phyloP scores from a whole-genome alignment of 2,329 filamentous ascomycete species.

The Coleophoma eucalyptorum region DNA sequence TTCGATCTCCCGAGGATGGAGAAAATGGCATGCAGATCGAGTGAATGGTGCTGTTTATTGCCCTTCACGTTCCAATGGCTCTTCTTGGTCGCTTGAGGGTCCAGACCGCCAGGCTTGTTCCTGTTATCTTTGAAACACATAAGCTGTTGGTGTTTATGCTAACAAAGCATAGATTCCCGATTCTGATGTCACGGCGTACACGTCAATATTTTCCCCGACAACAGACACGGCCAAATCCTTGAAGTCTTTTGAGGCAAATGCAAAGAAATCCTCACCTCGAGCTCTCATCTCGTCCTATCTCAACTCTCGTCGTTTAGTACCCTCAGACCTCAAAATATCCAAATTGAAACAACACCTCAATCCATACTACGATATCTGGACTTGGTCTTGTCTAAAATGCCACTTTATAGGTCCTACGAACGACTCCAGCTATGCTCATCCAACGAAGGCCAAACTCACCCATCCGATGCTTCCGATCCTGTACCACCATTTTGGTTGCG shows the following conservation, averaged over 20 bases:
- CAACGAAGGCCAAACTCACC: slow-evolving; percentile 47
- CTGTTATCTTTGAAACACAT: no score
- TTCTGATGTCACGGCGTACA: slow-evolving; percentile 63
- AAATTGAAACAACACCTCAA: slow-evolving; percentile 47
- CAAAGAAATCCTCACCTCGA: slow-evolving; percentile 60
- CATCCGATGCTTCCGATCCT: slow-evolving; percentile 70
- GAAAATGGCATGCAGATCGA: no score
- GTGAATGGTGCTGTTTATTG: no score
- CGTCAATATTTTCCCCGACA: slow-evolving; percentile 58
- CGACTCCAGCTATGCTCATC: slow-evolving; percentile 34
- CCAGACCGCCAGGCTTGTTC: no score
- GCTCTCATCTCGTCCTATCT: slow-evolving; percentile 53
- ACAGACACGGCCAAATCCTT: slow-evolving; percentile 59
- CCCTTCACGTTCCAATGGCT: no score
- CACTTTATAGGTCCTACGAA: slow-evolving; percentile 63
- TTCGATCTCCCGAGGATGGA: no score
- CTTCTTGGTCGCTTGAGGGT: no score
- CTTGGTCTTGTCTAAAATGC: slow-evolving; percentile 54
- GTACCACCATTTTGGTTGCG: slow-evolving; percentile 78
- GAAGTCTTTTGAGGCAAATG: slow-evolving; percentile 60
- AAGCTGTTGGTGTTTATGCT: no score
- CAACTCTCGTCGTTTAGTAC: slow-evolving; percentile 43
- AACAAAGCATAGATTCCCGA: slow-evolving; percentile 9
- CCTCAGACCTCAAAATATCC: slow-evolving; percentile 37
- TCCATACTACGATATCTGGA: slow-evolving; percentile 65